Base-by-base conservation (phyloP, 352 stramenopile genomes). In the Hyaloperonospora arabidopsidis region DNA sequence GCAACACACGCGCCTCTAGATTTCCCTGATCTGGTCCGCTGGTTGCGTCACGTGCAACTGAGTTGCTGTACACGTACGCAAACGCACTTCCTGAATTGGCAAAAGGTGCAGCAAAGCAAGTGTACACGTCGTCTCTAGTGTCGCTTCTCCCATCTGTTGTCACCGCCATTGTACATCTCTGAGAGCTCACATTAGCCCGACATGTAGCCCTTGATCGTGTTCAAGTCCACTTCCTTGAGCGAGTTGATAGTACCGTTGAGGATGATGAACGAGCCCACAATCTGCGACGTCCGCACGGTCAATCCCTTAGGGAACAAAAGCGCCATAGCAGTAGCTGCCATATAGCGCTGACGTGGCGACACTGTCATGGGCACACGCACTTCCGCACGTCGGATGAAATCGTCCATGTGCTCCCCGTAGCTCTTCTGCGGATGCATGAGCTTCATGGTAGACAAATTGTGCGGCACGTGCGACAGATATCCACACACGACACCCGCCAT, bases 381-480 rank as follows among this genome's bases (percentile, higher is more conserved):
- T 57, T 94, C 72, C 25, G 79, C 85, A 47, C 88, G 79, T n/a
- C 68, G 66, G 53, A 92, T 78, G 46, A 94, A 87, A 59, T 95
- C 82, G 52, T 78, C 70, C 76, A 95, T 90, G 61, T 93, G 85
- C 45, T 79, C 68, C 28, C 52, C 40, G 65, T 95, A 95, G 25
- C 70, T 72, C 65, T 93, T 94, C 54, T 95, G 70, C 22, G 92
- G 91, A 64, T 97, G 82, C 73, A 98, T 87, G 28, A 98, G 74
- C 71, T 97, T 97, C 63, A 97, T 87, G 44, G 90, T 98, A n/a
- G 84, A 96, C 17, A 98, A 61, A 67, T 97, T 97, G 79, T 98
- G 93, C 54, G 93, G 93, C 35, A 98, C 88, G 70, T 98, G 93
- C 32, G 79, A 95, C 29, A 97, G 68, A 65, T 98, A 98, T 15